phyloP scores from a whole-genome alignment of 169 alveolate genomes.

The Neospora caninum region DNA sequence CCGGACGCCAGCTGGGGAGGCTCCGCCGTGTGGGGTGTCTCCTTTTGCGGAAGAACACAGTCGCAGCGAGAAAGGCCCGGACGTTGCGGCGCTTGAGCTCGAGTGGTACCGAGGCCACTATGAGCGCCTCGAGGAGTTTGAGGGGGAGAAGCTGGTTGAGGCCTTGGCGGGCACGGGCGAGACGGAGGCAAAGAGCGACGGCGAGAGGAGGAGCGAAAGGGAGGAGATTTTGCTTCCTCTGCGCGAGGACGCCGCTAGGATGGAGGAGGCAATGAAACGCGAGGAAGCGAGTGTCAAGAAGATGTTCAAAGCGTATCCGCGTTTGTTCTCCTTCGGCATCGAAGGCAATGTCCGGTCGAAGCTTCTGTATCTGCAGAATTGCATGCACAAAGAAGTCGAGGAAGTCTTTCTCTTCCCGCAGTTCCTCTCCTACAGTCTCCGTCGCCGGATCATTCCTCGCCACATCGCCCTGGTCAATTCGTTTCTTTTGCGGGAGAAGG shows the following conservation, averaged over 20 bases:
- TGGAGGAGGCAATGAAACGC: not conserved
- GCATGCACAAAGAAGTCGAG: slow-evolving; percentile 50
- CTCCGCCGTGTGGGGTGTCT: not conserved
- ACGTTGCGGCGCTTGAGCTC: not conserved
- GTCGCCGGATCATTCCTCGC: slow-evolving; percentile 61
- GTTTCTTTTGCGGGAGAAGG: slow-evolving; percentile 1
- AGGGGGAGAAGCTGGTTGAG: slow-evolving; percentile 1
- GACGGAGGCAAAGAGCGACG: not conserved
- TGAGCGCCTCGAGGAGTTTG: slow-evolving; percentile 13
- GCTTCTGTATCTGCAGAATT: slow-evolving; percentile 59
- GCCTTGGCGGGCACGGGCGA: not conserved
- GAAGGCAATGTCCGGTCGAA: slow-evolving; percentile 52
- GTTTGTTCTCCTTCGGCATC: slow-evolving; percentile 1
- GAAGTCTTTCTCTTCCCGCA: slow-evolving; percentile 61
- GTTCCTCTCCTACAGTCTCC: slow-evolving; percentile 60
- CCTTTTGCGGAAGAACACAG: not conserved
- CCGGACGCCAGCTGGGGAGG: not conserved
- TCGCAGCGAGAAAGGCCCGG: not conserved
- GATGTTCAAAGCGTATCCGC: slow-evolving; percentile 51
- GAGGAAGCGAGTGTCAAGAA: slow-evolving; percentile 41
- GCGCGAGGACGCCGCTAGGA: not conserved
- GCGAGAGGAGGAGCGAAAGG: not conserved
- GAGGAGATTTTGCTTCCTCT: not conserved
- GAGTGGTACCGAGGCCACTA: slow-evolving; percentile 16
- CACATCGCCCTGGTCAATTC: slow-evolving; percentile 61